phyloP scores from a whole-genome alignment of 257 asterid species.

The Galeopsis tetrahit region DNA sequence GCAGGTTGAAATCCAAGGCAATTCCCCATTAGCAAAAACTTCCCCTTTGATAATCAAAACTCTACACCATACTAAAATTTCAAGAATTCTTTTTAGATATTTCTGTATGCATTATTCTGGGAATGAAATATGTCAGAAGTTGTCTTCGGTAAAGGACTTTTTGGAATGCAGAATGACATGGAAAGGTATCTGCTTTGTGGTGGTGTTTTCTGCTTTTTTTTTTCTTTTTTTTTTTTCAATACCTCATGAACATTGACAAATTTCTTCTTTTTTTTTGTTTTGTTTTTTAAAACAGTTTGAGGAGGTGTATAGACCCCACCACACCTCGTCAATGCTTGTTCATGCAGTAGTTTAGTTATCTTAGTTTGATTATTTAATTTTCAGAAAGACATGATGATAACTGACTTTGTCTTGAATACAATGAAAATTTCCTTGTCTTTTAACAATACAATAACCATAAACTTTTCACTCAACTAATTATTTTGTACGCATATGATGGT shows the following conservation, averaged over 20 bases:
- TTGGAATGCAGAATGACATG: constrained; percentile 22
- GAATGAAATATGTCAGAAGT: constrained; percentile 6
- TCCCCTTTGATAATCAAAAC: constrained; percentile 20
- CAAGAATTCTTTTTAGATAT: neutral
- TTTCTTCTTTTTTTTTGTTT: too few species aligned
- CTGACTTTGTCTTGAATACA: neutral
- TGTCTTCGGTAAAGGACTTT: constrained; percentile 14
- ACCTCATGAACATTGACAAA: constrained; percentile 32
- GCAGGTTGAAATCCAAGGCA: constrained; percentile 69
- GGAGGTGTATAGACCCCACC: constrained; percentile 22
- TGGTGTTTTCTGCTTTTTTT: constrained; percentile 13
- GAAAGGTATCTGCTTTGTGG: constrained; percentile 20
- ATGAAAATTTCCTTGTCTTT: neutral
- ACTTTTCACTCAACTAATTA: too few species aligned
- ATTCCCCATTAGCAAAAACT: constrained; percentile 68
- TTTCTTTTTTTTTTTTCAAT: neutral
- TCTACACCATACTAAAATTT: constrained; percentile 26
- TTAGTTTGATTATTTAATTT: neutral
- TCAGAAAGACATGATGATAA: neutral
- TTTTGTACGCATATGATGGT: too few species aligned
- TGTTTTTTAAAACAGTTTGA: neutral
- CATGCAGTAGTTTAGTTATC: neutral
- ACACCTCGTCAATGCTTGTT: neutral
- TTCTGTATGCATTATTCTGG: neutral
- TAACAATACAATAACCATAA: neutral